Base-by-base conservation (phyloP, 805 yeast species). In the Sugiyamaella mastotermitis region DNA sequence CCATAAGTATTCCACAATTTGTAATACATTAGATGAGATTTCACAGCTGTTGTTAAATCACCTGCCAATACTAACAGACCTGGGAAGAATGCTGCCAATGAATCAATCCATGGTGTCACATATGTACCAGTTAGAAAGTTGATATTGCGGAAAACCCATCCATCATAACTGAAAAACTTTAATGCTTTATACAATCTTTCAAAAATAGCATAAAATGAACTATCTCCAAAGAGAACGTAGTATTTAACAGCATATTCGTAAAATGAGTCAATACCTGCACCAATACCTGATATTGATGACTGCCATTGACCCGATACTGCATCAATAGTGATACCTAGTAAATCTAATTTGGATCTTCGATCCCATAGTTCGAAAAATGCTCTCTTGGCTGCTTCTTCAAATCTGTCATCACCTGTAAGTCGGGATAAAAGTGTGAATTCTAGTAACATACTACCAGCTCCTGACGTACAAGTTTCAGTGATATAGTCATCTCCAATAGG, bases 261-360 rank as follows among this genome's bases (percentile, higher is more conserved):
- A 52, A 84, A 84, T 0, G 95, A 85, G 58, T 88, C 97, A 11
- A 85, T 74, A 2, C 94, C 82, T 0, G 97, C 97, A 2, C 97
- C 97, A 7, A 83, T 69, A 0, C 96, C 95, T 0, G 92, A 75
- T 28, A 77, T 60, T 0, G 69, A 56, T 40, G 80, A 80, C 28
- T 66, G 60, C 76, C 84, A 78, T 26, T 56, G 52, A 24, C 77
- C 75, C 0, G 66, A 59, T 1, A 65, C 51, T 0, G 88, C 80
- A 43, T 80, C 78, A 3, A 87, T 64, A 0, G 88, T 70, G 84
- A 83, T 81, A 2, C 95, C 94, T 10, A 90, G 51, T 20, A 90
- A 62, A 47, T 83, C 76, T 10, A 83, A 55, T 1, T 58, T 50
- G 38, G 83, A 72, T 43, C 88, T 64, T 2, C 77, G 64, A 3